These are phyloP conservation scores for Kitagawia praeruptora DNA, from an alignment of 129 eudicot species.

Conservation along the genomic window DNA sequence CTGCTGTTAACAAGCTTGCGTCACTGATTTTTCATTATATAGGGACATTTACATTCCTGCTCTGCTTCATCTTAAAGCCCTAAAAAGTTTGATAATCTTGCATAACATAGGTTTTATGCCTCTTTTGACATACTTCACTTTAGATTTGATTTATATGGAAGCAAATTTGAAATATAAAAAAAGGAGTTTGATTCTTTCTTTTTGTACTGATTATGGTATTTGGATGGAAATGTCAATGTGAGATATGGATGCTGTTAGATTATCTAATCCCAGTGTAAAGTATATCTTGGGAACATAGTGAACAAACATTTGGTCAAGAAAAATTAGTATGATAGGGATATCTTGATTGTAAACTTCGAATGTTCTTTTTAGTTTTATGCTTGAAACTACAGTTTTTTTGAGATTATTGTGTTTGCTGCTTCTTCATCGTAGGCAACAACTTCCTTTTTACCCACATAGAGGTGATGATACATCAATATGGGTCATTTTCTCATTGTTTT, in stretches of 20 bases:
- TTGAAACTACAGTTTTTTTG: background rate
- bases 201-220: too few relatives aligned
- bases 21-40: background rate
- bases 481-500: background rate
- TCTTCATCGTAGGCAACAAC: background rate
- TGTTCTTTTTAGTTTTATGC: background rate
- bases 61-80: background rate
- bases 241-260: background rate
- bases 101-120: background rate
- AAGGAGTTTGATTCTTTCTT: too few relatives aligned
- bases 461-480: background rate
- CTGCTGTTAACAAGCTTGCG: background rate
- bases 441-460: background rate
- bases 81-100: background rate
- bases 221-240: too few relatives aligned
- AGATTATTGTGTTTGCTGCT: background rate
- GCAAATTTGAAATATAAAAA: too few relatives aligned
- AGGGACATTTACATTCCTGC: background rate
- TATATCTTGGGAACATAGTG: background rate
- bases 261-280: background rate
- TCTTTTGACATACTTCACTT: background rate
- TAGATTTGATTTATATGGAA: background rate
- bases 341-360: background rate
- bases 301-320: background rate
- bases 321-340: background rate